Base-by-base conservation (phyloP, 495 filamentous ascomycete species). In the Staphylotrichum tortipilum region DNA sequence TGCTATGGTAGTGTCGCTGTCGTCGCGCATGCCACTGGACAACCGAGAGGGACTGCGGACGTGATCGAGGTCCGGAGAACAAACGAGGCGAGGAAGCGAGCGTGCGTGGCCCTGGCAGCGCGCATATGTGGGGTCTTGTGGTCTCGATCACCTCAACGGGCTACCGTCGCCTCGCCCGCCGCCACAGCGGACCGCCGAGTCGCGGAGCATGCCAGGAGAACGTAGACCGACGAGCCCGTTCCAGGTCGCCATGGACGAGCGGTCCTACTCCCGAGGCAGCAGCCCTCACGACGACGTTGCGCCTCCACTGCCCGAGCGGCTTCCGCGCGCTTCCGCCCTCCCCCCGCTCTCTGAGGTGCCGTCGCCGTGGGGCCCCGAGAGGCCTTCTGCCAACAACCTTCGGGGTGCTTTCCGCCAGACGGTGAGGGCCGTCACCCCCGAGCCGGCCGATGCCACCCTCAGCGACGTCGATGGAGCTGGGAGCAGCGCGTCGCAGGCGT, bases 371-470 rank as follows among this genome's bases (percentile, higher is more conserved):
- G 52, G 47, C 46, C 22, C 54, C 26, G 60, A 63, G 33, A 55
- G 54, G 21, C 23, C 52, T 9, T 53, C 60, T 8, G 50, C 56
- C 21, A 48, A 54, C 48, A 63, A 54, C 45, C 53, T 63, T 10
- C 61, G 65, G 22, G 34, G 54, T 31, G 45, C 59, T 30, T 60
- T 60, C 35, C 63, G 57, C 46, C 60, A 39, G 45, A 75, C 70
- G 3, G 72, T 78, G 41, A 71, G 78, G 35, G 64, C 72, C 12
- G 74, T 78, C 48, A 78, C 78, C 51, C 77, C 78, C 46, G 79
- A 82, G 33, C 67, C 58, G 34, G 49, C 63, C 28, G 63, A 72
- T 33, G 63, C 60, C 34, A 51, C 56, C 53, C 44, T 50, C 24
- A 50, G 57, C 23, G 43, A 44, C 43, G 34, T 47, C 12, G 61